These are phyloP conservation scores for Rubus idaeus DNA, from an alignment of 306 rosid species.

Conservation along the genomic window DNA sequence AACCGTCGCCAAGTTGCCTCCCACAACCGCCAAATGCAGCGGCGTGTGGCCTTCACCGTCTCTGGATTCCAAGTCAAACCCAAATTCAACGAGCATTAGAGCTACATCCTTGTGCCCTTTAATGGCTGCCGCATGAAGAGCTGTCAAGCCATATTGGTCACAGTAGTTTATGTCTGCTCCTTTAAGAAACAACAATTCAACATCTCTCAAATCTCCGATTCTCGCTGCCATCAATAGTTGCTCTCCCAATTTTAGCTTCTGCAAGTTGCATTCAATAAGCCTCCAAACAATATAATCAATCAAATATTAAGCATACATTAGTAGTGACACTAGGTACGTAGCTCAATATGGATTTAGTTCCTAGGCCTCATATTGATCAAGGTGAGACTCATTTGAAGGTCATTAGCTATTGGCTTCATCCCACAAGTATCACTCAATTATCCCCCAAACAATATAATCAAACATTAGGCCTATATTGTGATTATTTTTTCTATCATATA, in stretches of 20 bases:
- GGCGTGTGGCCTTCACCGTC: constrained; percentile 72
- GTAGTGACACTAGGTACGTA: no score
- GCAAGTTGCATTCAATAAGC: constrained; percentile 9
- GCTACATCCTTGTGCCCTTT: constrained; percentile 67
- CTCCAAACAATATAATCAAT: background rate
- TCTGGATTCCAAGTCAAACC: constrained; percentile 54
- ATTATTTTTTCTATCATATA: no score
- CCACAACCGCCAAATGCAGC: constrained; percentile 64
- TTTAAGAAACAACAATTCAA: constrained; percentile 37
- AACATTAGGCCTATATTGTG: no score
- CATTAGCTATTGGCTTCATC: background rate
- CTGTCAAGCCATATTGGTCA: constrained; percentile 68
- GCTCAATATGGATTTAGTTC: background rate
- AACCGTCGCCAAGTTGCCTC: constrained; percentile 53
- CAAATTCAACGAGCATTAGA: constrained; percentile 42
- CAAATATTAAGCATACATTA: background rate
- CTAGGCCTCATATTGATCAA: background rate
- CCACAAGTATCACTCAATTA: background rate
- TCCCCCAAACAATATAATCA: no score
- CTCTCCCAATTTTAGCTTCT: constrained; percentile 55
- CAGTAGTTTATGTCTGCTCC: constrained; percentile 39
- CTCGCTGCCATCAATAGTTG: constrained; percentile 52
- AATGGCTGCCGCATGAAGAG: constrained; percentile 70
- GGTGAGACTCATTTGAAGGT: background rate
- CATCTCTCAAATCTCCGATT: constrained; percentile 39